Conservation (phyloP, 495 filamentous ascomycete genomes). For the Xanthoparmelia taractica region DNA sequence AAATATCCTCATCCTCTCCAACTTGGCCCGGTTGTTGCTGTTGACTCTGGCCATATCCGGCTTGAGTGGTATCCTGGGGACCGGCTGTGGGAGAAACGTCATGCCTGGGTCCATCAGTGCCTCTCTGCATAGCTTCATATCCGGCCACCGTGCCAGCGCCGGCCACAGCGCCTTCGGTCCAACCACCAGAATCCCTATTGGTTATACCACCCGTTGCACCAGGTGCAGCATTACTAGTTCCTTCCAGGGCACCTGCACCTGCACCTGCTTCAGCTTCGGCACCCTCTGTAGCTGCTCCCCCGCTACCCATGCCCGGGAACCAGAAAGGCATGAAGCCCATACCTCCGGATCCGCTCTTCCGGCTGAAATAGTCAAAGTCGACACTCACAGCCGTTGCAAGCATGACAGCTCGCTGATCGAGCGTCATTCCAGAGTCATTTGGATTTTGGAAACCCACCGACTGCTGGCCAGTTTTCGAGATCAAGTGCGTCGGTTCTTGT, state of each 20-base stretch:
- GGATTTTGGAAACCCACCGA: slow-evolving; percentile 15
- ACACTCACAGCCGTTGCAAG: slow-evolving; percentile 62
- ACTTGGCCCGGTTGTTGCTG: slow-evolving; percentile 2
- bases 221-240: slow-evolving; percentile 32
- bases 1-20: slow-evolving; percentile 32
- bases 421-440: slow-evolving; percentile 48
- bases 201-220: slow-evolving; percentile 39
- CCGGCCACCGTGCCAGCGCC: slow-evolving; percentile 55
- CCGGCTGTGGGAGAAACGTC: background rate
- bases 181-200: slow-evolving; percentile 36
- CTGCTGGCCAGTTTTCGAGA: slow-evolving; percentile 31
- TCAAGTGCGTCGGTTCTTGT: slow-evolving; percentile 35
- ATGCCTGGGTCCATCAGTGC: slow-evolving; percentile 31
- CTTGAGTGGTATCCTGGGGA: background rate
- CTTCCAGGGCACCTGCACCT: slow-evolving; percentile 33
- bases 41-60: background rate
- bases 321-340: slow-evolving; percentile 53
- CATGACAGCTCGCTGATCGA: slow-evolving; percentile 66
- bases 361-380: slow-evolving; percentile 69
- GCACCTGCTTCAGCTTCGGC: slow-evolving; percentile 37
- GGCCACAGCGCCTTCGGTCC: slow-evolving; percentile 31
- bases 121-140: slow-evolving; percentile 57
- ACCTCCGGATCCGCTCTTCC: slow-evolving; percentile 44
- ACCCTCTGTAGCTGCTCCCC: slow-evolving; percentile 39
- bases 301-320: slow-evolving; percentile 47